Base-by-base conservation (phyloP, 805 yeast genomes). In the Candida berthetii region DNA sequence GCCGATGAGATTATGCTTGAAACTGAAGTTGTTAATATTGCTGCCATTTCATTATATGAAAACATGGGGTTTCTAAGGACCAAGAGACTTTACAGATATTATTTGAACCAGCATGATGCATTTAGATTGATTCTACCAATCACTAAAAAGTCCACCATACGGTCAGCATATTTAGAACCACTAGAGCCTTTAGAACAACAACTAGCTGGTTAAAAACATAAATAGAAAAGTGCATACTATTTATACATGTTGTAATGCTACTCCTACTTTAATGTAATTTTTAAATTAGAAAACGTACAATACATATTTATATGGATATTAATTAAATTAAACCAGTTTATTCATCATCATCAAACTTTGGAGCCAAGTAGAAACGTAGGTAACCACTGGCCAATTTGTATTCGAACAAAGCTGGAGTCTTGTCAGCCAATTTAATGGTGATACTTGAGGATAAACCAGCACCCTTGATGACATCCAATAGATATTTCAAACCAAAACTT, bases 351-450 rank as follows among this genome's bases (percentile, higher is more conserved):
- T 85, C 96, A 62, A 93, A 88, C 75, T 93, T 91, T 45, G 99
- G 99, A 54, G 99, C 99, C 64, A 93, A 76, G 77, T 86, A 93
- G 78, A 85, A 93, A 63, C 96, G 83, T 63, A 93, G 72, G 66
- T 87, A 86, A 41, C 99, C 99, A 64, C 91, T 85, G 48, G 88
- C 82, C 60, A 93, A 72, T 65, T 83, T 84, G 69, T 83, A 93
- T 69, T 91, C 97, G 59, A 93, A 88, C 62, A 89, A 70, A 34
- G 97, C 96, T 28, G 99, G 99, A 14, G 93, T 82, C 60, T 85
- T 88, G 57, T 85, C 91, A 16, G 96, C 85, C 58, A 93, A 76
- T 65, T 87, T 85, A 49, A 93, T 74, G 33, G 93, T 85, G 46
- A 91, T 90, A 35, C 82, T 72, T 36, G 75, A 66, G 2, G 96